These are phyloP conservation scores for Peronospora belbahrii DNA, from an alignment of 352 stramenopile genomes.

Conservation along the genomic window DNA sequence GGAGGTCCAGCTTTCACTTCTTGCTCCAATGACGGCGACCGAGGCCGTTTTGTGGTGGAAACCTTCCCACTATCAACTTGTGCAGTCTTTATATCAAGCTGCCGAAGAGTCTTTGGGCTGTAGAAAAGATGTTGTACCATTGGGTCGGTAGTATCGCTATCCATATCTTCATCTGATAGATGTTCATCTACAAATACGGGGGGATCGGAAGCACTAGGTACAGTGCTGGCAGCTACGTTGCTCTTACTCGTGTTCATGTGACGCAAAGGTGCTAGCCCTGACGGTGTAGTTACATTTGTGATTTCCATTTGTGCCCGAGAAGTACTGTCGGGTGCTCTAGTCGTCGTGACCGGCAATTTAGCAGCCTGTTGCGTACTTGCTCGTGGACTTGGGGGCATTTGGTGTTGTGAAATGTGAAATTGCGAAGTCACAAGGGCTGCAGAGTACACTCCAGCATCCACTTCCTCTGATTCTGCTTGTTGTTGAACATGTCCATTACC, in stretches of 20 bases:
- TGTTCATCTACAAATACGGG: conserved; percentile 52
- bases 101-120: conserved; percentile 55
- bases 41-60: conserved; percentile 28
- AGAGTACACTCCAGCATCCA: conserved; percentile 42
- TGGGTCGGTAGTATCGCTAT: conserved; percentile 63
- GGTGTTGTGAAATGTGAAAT: conserved; percentile 22
- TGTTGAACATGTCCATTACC: conserved; percentile 8
- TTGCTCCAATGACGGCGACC: conserved; percentile 17
- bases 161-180: conserved; percentile 48
- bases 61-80: neutral
- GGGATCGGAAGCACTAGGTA: neutral
- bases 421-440: conserved; percentile 47
- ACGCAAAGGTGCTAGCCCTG: conserved; percentile 1
- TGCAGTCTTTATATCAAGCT: neutral
- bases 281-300: neutral
- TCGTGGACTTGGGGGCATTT: neutral
- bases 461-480: conserved; percentile 5
- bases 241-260: conserved; percentile 5
- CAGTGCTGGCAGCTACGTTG: neutral
- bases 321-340: neutral
- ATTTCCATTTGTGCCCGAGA: conserved; percentile 1
- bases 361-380: conserved; percentile 1
- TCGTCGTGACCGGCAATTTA: neutral
- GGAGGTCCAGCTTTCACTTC: neutral
- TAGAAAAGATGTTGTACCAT: conserved; percentile 72